Base-by-base conservation (phyloP, 2,329 filamentous ascomycete species). In the Fusarium albidum region DNA sequence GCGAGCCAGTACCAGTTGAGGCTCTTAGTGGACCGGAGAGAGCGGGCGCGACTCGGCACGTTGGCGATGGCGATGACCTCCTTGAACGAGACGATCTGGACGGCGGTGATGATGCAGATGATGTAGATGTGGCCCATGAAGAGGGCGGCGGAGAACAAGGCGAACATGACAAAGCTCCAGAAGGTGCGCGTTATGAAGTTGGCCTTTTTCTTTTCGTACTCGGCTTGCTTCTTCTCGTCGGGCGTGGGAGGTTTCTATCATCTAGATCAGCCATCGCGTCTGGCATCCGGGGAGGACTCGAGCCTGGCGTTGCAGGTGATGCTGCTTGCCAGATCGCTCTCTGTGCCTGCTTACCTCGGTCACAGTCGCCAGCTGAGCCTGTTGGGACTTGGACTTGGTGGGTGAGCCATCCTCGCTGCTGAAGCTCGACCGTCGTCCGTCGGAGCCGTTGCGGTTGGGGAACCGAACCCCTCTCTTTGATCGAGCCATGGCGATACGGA, bases 1-100 rank as follows among this genome's bases (percentile, higher is more conserved):
- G 92, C 95, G 47, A 99, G 83, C 80, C 96, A 99, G 76, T 99
- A 99, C 95, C 95, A 99, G 76, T 98, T 98, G 67, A 99, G 80
- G 64, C 91, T 92, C 80, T 97, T 97, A 63, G 94, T 97, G 67
- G 96, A 96, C 53, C 90, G 90, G 56, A 99, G 82, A 71, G 94
- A 92, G 69, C 94, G 89, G 59, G 93, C 93, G 69, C 90, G 88
- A 73, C 91, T 96, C 47, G 95, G 93, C 8, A 98, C 92, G 72
- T 94, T 96, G 65, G 94, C 90, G 68, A 99, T 98, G 60, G 94
- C 93, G 71, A 99, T 98, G 68, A 99, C 95, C 77, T 99, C 95
- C 80, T 97, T 98, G 85, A 98, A 99, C 50, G 91, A 97, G 66
- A 99, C 84, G 72, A 99, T 94, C 77, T 99, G 95, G 56, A 99